phyloP scores from a whole-genome alignment of 176 grass and related monocot species.

The Carex scoparia region DNA sequence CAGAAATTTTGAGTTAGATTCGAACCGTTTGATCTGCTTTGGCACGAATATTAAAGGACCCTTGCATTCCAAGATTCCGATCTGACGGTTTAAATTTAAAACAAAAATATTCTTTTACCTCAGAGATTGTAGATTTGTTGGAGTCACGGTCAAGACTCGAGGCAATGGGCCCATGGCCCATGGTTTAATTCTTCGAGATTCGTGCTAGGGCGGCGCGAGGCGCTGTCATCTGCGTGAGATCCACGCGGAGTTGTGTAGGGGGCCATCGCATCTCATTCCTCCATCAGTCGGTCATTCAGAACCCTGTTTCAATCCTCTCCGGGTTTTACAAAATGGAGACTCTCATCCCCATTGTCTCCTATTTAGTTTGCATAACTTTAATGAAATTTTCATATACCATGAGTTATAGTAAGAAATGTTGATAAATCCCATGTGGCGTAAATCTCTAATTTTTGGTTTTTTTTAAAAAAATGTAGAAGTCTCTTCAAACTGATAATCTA shows the following conservation, averaged over 20 bases:
- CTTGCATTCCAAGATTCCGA: too few relatives aligned
- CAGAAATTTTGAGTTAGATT: too few relatives aligned
- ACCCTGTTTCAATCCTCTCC: background rate
- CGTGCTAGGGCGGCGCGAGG: background rate
- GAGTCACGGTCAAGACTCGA: too few relatives aligned
- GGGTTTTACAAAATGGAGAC: background rate
- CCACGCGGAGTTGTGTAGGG: conserved; percentile 2
- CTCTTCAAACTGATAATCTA: background rate
- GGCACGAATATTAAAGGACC: too few relatives aligned
- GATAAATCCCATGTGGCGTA: background rate
- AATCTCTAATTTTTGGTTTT: too few relatives aligned
- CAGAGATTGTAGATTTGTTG: too few relatives aligned
- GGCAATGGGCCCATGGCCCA: background rate
- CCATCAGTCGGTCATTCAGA: background rate
- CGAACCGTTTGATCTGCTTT: too few relatives aligned
- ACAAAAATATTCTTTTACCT: too few relatives aligned
- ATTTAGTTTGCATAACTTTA: background rate
- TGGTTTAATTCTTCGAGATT: background rate
- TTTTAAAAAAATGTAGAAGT: background rate
- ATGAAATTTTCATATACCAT: background rate
- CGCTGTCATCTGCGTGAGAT: conserved; percentile 17
- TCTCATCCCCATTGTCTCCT: background rate
- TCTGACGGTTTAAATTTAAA: too few relatives aligned
- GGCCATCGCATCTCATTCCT: conserved; percentile 13
- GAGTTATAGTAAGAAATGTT: background rate